Base-by-base conservation (phyloP, 1,284 basidiomycete genomes). In the Austroboletus rostrupii region DNA sequence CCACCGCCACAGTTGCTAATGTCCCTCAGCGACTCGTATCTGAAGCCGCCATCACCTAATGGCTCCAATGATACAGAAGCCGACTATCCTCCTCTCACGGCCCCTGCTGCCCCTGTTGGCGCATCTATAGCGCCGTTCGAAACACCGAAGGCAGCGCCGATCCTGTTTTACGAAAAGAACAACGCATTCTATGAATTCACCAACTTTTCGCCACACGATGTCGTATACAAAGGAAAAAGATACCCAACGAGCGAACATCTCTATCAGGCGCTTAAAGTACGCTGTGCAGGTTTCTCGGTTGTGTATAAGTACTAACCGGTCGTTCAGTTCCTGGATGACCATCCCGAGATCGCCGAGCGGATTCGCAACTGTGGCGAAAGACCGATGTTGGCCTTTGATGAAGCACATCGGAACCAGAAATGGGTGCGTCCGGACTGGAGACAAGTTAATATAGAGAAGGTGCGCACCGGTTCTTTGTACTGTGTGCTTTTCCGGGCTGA, bases 201-300 rank as follows among this genome's bases (percentile, higher is more conserved):
- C 36, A 85, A 85, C 60, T 85, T 85, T 64, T 83, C 83, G 14
- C 61, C 77, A 0, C 81, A 85, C 60, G 70, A 77, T 37, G 75
- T 85, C 7, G 58, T 69, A 11, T 80, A 79, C 60, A 72, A 78
- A 20, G 77, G 76, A 23, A 81, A 79, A 59, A 71, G 62, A 50
- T 85, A 83, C 58, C 81, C 83, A 2, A 85, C 83, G 1, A 81
- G 80, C 61, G 83, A 85, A 60, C 83, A 85, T 59, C 71, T 85
- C 10, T 84, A 84, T 58, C 83, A 85, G 55, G 80, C 83, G 2
- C 74, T 84, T 69, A 85, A 85, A 63, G 83, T 82, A 51, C 16
- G 60, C 53, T 7, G 47, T 50, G 5, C 19, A 6, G n/a, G 9
- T 7, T 42, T 26, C 11, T 21, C 19, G 21, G 26, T 42, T 44